Evolutionary conservation across 2,329 filamentous ascomycete genomes (phyloP).

Genomic region (Cladobotryum protrusum): DNA sequence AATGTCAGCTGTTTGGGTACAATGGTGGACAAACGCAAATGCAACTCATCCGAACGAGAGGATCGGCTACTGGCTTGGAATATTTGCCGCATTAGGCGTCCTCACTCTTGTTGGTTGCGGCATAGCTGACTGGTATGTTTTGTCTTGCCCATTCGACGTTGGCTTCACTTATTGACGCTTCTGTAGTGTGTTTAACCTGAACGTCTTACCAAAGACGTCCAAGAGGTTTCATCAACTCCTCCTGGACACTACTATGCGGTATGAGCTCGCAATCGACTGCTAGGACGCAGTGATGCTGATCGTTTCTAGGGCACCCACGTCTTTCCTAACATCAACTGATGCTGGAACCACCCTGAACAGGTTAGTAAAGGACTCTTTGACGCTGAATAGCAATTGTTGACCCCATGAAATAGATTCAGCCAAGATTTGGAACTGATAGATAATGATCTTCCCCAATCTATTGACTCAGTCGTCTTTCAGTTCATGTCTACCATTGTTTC

Average conservation of each 20-base stretch:
- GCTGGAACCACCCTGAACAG: constrained; percentile 29
- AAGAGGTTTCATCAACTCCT: constrained; percentile 15
- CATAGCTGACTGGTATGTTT: constrained; percentile 13
- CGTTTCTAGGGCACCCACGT: constrained; percentile 17
- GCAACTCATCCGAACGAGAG: constrained; percentile 13
- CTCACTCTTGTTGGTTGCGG: constrained; percentile 12
- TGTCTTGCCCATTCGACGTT: background rate
- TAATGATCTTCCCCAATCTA: no score
- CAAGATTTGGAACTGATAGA: no score
- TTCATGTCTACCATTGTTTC: no score
- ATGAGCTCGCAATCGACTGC: background rate
- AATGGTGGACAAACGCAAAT: constrained; percentile 20
- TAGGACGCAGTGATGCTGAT: constrained; percentile 19
- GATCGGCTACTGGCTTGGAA: constrained; percentile 17
- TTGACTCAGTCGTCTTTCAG: no score
- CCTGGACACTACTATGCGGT: constrained; percentile 26
- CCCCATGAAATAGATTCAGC: no score
- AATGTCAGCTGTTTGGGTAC: constrained; percentile 17
- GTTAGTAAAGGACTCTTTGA: background rate
- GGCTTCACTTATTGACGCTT: background rate
- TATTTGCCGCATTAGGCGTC: constrained; percentile 15
- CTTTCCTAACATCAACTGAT: constrained; percentile 31
- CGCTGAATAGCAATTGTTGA: no score
- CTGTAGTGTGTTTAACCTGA: background rate
- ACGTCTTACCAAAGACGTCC: constrained; percentile 14